These are phyloP conservation scores for Nothophytophthora sp. DNA, from an alignment of 352 stramenopile species.

Conservation along the genomic window DNA sequence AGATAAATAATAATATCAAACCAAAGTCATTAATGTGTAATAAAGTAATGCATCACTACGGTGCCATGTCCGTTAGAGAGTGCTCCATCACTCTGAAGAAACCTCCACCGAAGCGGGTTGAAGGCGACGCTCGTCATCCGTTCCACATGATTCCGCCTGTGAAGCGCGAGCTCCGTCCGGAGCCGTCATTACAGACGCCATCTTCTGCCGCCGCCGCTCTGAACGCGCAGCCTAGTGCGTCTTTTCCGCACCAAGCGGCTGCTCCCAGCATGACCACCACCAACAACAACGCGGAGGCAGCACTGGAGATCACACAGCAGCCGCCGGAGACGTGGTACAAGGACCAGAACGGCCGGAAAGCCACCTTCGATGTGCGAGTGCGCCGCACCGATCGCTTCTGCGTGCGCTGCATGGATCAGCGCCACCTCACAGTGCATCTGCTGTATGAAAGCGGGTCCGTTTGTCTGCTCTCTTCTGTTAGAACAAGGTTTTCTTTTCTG, in stretches of 20 bases:
- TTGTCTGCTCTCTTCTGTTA: background rate
- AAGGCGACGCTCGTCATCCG: background rate
- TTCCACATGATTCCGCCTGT: slow-evolving; percentile 19
- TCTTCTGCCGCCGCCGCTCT: too few species aligned
- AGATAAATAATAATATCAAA: too few species aligned
- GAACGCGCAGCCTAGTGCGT: too few species aligned
- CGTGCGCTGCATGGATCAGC: slow-evolving; percentile 44
- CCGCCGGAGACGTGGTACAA: slow-evolving; percentile 77
- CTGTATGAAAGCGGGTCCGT: slow-evolving; percentile 68
- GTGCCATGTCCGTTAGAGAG: too few species aligned
- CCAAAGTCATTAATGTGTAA: too few species aligned
- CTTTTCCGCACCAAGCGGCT: too few species aligned
- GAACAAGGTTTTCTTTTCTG: slow-evolving; percentile 3
- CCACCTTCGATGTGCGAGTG: slow-evolving; percentile 63
- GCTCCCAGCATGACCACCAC: too few species aligned
- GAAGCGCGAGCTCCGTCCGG: slow-evolving; percentile 15
- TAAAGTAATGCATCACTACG: too few species aligned
- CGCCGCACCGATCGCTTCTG: slow-evolving; percentile 32
- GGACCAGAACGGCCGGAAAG: slow-evolving; percentile 77
- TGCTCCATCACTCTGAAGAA: too few species aligned
- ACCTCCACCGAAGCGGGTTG: too few species aligned
- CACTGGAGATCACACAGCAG: slow-evolving; percentile 58
- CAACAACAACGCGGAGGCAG: slow-evolving; percentile 16
- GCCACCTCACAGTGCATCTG: slow-evolving; percentile 59
- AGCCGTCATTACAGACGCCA: too few species aligned